Evolutionary conservation across 2,329 filamentous ascomycete species (phyloP).

Genomic region (Allantophomopsis cytisporea): DNA sequence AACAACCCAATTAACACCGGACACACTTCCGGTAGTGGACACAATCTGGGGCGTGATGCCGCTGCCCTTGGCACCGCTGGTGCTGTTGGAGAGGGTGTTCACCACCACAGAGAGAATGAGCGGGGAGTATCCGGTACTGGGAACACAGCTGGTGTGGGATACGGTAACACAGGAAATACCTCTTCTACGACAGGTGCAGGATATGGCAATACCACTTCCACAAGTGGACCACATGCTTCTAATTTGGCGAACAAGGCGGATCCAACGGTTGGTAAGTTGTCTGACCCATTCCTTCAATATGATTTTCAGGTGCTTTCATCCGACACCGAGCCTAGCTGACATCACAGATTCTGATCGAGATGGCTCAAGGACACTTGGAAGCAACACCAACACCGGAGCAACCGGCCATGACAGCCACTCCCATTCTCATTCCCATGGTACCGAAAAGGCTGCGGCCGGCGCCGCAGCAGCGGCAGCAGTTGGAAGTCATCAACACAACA

Average conservation of each 20-base stretch:
- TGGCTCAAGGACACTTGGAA: conserved; percentile 12
- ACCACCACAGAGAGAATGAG: conserved; percentile 7
- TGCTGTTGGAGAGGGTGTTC: conserved; percentile 6
- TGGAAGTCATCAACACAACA: background rate
- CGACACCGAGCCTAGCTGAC: too few relatives aligned
- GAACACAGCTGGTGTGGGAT: background rate
- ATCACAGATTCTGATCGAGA: conserved; percentile 22
- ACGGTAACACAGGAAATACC: background rate
- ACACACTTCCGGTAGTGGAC: background rate
- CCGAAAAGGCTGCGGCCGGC: background rate
- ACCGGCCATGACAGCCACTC: background rate
- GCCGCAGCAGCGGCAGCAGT: background rate
- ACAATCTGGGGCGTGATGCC: conserved; percentile 6
- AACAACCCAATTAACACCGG: background rate
- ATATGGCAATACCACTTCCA: conserved; percentile 11
- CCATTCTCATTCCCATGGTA: background rate
- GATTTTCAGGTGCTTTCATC: too few relatives aligned
- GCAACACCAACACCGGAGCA: background rate
- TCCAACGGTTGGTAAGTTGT: conserved; percentile 22
- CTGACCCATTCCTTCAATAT: too few relatives aligned
- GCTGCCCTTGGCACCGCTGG: conserved; percentile 6
- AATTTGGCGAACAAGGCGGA: conserved; percentile 37
- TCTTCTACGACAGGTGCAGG: conserved; percentile 1
- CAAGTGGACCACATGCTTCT: conserved; percentile 31
- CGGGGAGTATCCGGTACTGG: background rate